A percentile compares a stretch with the other conserved stretches of the same genome.
These are phyloP conservation scores for Trichosanthes truncata DNA, from an alignment of 306 rosid genomes.

Conservation along the genomic window DNA sequence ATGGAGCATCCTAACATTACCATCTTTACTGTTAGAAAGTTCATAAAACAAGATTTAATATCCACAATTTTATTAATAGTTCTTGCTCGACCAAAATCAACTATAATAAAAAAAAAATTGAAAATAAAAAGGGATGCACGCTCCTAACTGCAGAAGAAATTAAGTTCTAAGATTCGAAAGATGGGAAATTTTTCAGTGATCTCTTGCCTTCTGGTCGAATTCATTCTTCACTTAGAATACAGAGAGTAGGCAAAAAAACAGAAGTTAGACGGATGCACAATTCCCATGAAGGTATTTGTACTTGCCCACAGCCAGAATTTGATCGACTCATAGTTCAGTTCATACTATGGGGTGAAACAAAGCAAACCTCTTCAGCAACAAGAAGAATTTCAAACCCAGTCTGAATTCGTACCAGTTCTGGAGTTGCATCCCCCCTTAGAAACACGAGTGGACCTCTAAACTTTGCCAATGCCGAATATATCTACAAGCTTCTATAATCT, in stretches of 20 bases:
- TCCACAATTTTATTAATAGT: conserved; percentile 7
- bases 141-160: conserved; percentile 3
- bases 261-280: not conserved
- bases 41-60: not conserved
- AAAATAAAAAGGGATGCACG: not conserved
- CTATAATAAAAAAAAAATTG: not conserved
- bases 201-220: not conserved
- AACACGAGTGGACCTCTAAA: not conserved
- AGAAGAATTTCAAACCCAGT: not conserved
- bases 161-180: not conserved
- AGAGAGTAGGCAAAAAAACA: not conserved
- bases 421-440: conserved; percentile 6
- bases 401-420: not conserved
- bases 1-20: conserved; percentile 3
- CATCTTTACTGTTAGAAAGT: not conserved
- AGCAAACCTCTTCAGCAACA: not conserved
- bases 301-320: not conserved
- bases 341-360: not conserved
- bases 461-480: not conserved
- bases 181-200: not conserved
- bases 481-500: conserved; percentile 92
- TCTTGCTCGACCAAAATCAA: not conserved
- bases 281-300: not conserved
- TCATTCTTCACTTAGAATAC: not conserved
- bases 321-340: conserved; percentile 4